Evolutionary conservation across 345 rosid species (phyloP), one percentile per base, ranked within the genome.

Genomic region (Raphanus raphanistrum): DNA sequence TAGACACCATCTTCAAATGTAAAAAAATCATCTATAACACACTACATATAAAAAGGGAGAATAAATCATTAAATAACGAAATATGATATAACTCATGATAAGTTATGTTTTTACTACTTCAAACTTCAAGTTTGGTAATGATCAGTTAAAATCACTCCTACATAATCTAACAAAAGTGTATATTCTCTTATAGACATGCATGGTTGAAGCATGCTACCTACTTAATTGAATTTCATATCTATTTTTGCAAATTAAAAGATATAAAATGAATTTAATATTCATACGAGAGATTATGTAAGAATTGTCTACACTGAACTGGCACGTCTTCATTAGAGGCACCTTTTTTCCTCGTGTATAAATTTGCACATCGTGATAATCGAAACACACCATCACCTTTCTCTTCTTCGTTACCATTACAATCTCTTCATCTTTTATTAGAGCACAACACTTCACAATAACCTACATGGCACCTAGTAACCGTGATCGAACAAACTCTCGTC

Each of bases 401-500:
- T 70, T 68, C 76, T 32, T 77, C 74, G 6, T 59, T 35, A 32
- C 26, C 1, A 41, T 60, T 61, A 66, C 63, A 58, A 66, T 12
- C 72, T 31, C 32, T 45, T 78, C 77, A 43, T 78, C 65, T 50
- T 68, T 66, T 35, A 11, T 16, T 48, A 58, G 32, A 32, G 32
- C 57, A 72, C 68, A 72, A 57, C 11, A 55, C 32, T 41, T 38
- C 66, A 35, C 17, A 13, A 54, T 15, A 63, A 1, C 76, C 71
- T 65, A 65, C 64, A 62, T 79, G 78, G 65, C 74, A 79, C 60
- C 71, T 1, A 25, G 11, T 63, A 15, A 16, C 31, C 60, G 13
- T 74, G 26, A 69, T 69, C 48, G 21, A 64, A 26, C 68, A 17
- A 65, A 2, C 58, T 28, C 76, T 57, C 85, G 80, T 55, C 87